A percentile compares a stretch with the other conserved stretches of the same genome.
Evolutionary conservation across 768 basidiomycete genomes (phyloP).

Genomic region (Calocybe gangraenosa): DNA sequence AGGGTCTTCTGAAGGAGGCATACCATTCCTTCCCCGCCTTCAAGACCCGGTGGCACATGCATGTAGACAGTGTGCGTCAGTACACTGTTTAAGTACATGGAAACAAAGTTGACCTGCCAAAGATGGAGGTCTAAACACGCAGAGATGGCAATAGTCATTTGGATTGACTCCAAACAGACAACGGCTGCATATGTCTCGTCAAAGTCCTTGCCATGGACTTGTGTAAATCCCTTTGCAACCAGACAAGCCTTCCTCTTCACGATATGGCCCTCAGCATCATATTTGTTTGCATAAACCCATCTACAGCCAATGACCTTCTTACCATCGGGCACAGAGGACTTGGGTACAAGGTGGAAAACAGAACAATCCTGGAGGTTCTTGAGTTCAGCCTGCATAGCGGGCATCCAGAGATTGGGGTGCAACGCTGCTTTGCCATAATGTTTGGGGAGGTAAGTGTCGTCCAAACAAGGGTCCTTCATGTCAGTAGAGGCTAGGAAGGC

Average conservation of each 20-base stretch:
- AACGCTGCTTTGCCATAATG: background rate
- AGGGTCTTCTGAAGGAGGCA: background rate
- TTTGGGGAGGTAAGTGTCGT: background rate
- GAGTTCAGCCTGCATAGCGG: background rate
- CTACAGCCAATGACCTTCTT: background rate
- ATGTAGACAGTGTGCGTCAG: slow-evolving; percentile 1
- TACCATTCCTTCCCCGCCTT: background rate
- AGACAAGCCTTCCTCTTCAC: slow-evolving; percentile 20
- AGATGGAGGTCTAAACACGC: slow-evolving; percentile 23
- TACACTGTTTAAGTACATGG: slow-evolving; percentile 8
- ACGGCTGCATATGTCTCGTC: slow-evolving; percentile 11
- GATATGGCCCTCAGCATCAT: slow-evolving; percentile 21
- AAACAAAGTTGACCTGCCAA: slow-evolving; percentile 22
- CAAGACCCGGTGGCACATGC: background rate
- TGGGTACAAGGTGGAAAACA: slow-evolving; percentile 1
- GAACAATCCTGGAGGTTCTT: background rate
- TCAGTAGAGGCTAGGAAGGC: background rate
- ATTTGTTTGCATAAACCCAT: slow-evolving; percentile 24
- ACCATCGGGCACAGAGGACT: background rate
- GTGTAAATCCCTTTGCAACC: slow-evolving; percentile 4
- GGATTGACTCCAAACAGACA: slow-evolving; percentile 10
- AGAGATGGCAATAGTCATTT: background rate
- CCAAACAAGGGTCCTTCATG: background rate
- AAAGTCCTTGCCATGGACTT: slow-evolving; percentile 25
- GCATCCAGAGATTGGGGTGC: background rate